Percentiles rank a stretch among this genome's conserved stretches.
Conservation (phyloP, 352 stramenopile genomes). For the Phytophthora cryptogea region DNA sequence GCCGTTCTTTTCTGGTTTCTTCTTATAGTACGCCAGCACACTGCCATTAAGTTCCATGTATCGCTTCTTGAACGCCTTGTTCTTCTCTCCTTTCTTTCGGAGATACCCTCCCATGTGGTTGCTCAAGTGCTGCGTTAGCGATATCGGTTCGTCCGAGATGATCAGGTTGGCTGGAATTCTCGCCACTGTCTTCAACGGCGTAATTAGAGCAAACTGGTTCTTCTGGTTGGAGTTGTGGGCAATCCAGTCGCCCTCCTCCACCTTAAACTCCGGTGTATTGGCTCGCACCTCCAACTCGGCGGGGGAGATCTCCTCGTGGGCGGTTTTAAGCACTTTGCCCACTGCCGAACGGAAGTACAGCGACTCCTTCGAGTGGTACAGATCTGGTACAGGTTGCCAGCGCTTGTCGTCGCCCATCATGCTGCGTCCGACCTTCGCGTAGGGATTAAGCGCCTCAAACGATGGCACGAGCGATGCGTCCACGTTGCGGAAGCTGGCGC, state of each 20-base stretch:
- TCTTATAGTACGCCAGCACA: conserved; percentile 85
- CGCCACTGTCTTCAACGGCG: conserved; percentile 82
- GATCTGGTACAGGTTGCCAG: conserved; percentile 76
- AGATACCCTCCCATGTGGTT: conserved; percentile 74
- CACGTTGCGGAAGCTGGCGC: conserved; percentile 41
- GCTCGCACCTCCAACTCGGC: conserved; percentile 84
- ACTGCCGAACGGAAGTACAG: conserved; percentile 77
- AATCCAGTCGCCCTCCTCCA: conserved; percentile 87
- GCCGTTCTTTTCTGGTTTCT: conserved; percentile 82
- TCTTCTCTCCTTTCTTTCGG: conserved; percentile 84
- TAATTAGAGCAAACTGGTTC: conserved; percentile 83
- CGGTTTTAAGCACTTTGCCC: conserved; percentile 71
- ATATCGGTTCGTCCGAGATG: conserved; percentile 53
- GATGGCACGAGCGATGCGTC: conserved; percentile 60
- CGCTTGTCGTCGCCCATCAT: conserved; percentile 58
- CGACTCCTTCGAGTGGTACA: conserved; percentile 84
- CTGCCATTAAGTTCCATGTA: conserved; percentile 86
- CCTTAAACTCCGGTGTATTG: conserved; percentile 89
- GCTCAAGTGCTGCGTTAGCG: conserved; percentile 42
- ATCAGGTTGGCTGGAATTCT: conserved; percentile 75
- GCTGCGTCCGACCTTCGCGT: conserved; percentile 53
- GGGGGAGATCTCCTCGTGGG: conserved; percentile 83
- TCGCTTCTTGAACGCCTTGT: conserved; percentile 79
- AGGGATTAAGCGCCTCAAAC: conserved; percentile 80
- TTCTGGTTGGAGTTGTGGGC: conserved; percentile 76